phyloP scores from a whole-genome alignment of 306 rosid species.

The Pterocarpus macrocarpus region DNA sequence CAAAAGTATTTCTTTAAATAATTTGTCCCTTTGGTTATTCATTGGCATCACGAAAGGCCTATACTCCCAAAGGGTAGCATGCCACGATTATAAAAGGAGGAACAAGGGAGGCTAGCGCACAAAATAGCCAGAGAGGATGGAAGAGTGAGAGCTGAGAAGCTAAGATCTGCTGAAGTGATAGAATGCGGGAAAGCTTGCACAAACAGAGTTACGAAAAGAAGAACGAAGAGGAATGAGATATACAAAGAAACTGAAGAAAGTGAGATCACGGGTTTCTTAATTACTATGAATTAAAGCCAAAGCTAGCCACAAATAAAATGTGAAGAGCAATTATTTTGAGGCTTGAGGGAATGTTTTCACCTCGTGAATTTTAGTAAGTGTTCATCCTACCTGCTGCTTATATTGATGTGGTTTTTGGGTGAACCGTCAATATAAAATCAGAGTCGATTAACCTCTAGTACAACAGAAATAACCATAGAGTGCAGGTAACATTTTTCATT shows the following conservation, averaged over 20 bases:
- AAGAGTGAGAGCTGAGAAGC: not conserved
- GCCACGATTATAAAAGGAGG: conserved; percentile 24
- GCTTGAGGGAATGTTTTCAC: conserved; percentile 20
- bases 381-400: conserved; percentile 13
- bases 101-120: not conserved
- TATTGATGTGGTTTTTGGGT: not conserved
- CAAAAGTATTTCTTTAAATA: too few species aligned
- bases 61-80: conserved; percentile 9
- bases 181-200: not conserved
- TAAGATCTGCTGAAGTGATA: not conserved
- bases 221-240: not conserved
- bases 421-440: not conserved
- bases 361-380: conserved; percentile 18
- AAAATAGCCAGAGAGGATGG: not conserved
- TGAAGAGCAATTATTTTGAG: not conserved
- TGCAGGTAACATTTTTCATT: not conserved
- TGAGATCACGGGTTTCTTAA: conserved; percentile 8
- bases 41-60: conserved; percentile 12
- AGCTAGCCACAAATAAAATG: not conserved
- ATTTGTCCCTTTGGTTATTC: too few species aligned
- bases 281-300: conserved; percentile 5
- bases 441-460: not conserved
- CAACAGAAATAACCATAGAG: too few species aligned
- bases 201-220: not conserved
- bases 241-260: conserved; percentile 1